phyloP scores from a whole-genome alignment of 1,139 yeast genomes.

The Ogataea hybrid region DNA sequence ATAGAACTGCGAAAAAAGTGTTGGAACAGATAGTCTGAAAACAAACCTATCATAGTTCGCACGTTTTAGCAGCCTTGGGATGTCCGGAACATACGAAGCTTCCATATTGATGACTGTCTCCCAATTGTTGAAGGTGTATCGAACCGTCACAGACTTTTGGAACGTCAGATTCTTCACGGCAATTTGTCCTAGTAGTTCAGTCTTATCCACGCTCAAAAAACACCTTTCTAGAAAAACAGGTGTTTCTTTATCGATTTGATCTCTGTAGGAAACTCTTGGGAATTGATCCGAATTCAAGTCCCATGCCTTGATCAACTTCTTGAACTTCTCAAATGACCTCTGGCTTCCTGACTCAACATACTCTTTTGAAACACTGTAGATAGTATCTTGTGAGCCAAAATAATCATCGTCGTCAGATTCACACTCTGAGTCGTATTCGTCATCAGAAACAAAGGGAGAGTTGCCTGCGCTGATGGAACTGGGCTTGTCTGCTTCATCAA shows the following conservation, averaged over 20 bases:
- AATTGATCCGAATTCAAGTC: slow-evolving; percentile 39
- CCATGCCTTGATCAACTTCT: slow-evolving; percentile 41
- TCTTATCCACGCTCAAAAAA: slow-evolving; percentile 58
- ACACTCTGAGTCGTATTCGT: slow-evolving; percentile 33
- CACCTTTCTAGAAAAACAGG: slow-evolving; percentile 67
- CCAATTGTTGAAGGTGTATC: slow-evolving; percentile 78
- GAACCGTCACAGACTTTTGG: slow-evolving; percentile 57
- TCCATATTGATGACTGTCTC: slow-evolving; percentile 65
- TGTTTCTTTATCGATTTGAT: slow-evolving; percentile 39
- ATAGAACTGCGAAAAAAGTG: slow-evolving; percentile 25
- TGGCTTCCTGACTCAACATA: slow-evolving; percentile 19
- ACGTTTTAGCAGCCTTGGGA: slow-evolving; percentile 49
- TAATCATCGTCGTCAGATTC: slow-evolving; percentile 32
- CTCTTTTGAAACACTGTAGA: slow-evolving; percentile 24
- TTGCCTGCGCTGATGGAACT: slow-evolving; percentile 66
- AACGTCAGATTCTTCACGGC: slow-evolving; percentile 71
- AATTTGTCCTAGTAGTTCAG: slow-evolving; percentile 61
- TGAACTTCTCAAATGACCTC: slow-evolving; percentile 17
- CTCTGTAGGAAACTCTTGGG: slow-evolving; percentile 34
- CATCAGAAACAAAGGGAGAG: slow-evolving; percentile 48
- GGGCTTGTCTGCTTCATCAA: slow-evolving; percentile 70
- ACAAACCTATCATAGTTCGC: slow-evolving; percentile 55
- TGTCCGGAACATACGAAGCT: slow-evolving; percentile 60
- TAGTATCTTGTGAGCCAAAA: slow-evolving; percentile 14
- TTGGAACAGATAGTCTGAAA: slow-evolving; percentile 49